Evolutionary conservation across 2,329 filamentous ascomycete genomes (phyloP).

Genomic region (Talaromyces sp.): DNA sequence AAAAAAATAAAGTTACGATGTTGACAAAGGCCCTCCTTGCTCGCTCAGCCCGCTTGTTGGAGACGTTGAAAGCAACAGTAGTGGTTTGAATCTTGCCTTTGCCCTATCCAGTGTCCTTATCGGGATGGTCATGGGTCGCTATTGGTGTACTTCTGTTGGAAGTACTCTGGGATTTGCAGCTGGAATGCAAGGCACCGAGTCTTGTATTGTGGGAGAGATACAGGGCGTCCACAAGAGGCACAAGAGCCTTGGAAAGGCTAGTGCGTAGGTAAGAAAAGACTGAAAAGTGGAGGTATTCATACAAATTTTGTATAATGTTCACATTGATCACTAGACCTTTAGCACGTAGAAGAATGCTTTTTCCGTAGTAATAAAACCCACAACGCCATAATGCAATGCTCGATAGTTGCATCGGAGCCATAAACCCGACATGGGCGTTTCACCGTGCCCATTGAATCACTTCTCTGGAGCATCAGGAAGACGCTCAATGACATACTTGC

Average conservation of each 20-base stretch:
- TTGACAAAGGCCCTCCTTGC: neutral
- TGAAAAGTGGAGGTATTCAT: neutral
- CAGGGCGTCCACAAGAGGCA: neutral
- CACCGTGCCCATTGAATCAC: neutral
- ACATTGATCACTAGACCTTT: no score
- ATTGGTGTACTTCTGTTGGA: neutral
- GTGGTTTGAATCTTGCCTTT: neutral
- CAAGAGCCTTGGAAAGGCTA: neutral
- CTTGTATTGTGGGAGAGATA: neutral
- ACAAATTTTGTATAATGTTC: neutral
- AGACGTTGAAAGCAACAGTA: neutral
- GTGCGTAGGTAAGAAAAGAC: neutral
- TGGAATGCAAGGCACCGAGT: neutral
- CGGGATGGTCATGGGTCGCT: neutral
- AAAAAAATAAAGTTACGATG: neutral
- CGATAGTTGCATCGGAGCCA: neutral
- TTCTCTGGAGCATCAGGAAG: constrained; percentile 61
- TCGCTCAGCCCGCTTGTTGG: neutral
- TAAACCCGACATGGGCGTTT: neutral
- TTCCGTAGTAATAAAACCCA: neutral
- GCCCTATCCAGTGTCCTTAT: neutral
- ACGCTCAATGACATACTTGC: constrained; percentile 92
- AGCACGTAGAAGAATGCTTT: neutral
- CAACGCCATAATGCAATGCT: constrained; percentile 9
- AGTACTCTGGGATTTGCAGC: neutral